Conservation (phyloP, 169 alveolate genomes). For the Cyclospora cayetanensis region DNA sequence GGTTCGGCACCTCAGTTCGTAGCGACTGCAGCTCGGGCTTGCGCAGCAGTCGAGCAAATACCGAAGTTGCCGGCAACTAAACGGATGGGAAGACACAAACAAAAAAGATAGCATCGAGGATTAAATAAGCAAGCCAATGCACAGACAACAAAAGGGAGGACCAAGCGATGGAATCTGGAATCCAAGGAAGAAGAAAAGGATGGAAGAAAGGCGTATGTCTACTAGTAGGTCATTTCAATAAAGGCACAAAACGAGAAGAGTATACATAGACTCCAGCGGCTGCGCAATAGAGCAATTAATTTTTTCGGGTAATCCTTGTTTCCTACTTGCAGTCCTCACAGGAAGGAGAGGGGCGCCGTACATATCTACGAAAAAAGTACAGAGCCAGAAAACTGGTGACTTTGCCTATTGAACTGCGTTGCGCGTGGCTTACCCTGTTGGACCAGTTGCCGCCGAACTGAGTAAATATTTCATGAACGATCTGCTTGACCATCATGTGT, state of each 20-base stretch:
- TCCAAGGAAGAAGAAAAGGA: not conserved
- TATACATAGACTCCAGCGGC: not conserved
- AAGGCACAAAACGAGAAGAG: not conserved
- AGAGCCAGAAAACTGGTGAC: too few species aligned
- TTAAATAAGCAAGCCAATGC: not conserved
- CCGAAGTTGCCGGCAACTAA: constrained; percentile 44
- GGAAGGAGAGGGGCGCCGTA: too few species aligned
- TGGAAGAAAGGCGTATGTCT: not conserved
- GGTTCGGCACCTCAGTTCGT: not conserved
- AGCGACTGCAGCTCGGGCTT: constrained; percentile 3
- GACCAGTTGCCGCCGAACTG: constrained; percentile 30
- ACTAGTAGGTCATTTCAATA: not conserved
- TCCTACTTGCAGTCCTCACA: too few species aligned
- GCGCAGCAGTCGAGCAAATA: not conserved
- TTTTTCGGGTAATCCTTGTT: too few species aligned
- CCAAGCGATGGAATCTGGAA: not conserved
- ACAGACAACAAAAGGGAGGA: too few species aligned
- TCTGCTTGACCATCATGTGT: not conserved
- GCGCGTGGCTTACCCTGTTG: not conserved
- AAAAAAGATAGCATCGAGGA: not conserved
- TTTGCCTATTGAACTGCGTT: too few species aligned
- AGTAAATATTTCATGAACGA: not conserved
- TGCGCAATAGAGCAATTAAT: not conserved
- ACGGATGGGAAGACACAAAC: not conserved
- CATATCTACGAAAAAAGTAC: too few species aligned